A percentile compares a stretch with the other conserved stretches of the same genome.
These are phyloP conservation scores for Collybia sp. DNA, from an alignment of 768 basidiomycete genomes.

Conservation along the genomic window DNA sequence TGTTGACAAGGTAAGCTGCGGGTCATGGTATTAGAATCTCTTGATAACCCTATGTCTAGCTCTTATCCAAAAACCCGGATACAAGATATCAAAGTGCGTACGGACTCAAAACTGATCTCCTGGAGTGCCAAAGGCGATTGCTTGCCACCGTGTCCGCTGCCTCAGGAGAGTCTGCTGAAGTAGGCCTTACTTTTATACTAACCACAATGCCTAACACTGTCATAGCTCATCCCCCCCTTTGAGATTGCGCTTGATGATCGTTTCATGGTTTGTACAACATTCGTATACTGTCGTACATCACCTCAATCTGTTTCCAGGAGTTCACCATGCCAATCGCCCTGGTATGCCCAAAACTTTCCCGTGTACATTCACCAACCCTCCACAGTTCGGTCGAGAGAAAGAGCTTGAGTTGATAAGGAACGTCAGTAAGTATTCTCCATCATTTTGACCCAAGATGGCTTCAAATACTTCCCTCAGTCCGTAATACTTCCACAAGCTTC, in stretches of 20 bases:
- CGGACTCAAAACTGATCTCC: conserved; percentile 62
- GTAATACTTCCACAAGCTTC: conserved; percentile 52
- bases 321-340: conserved; percentile 67
- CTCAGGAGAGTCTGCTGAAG: conserved; percentile 55
- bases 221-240: conserved; percentile 63
- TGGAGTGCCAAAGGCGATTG: conserved; percentile 64
- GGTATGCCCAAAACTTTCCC: conserved; percentile 28
- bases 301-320: conserved; percentile 33
- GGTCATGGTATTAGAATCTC: not conserved
- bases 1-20: conserved; percentile 52
- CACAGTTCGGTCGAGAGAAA: conserved; percentile 65
- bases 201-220: not conserved
- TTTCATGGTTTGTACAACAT: conserved; percentile 44
- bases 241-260: conserved; percentile 63
- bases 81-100: conserved; percentile 67
- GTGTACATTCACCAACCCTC: conserved; percentile 2
- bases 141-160: conserved; percentile 53
- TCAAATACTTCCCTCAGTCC: conserved; percentile 23
- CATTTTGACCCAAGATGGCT: not conserved
- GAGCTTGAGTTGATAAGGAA: conserved; percentile 65
- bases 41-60: conserved; percentile 26
- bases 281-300: not conserved
- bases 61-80: conserved; percentile 67
- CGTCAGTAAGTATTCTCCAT: conserved; percentile 46
- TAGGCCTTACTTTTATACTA: conserved; percentile 14